Conservation (phyloP, 1,284 basidiomycete genomes). For the Coniferiporia sulphurascens region DNA sequence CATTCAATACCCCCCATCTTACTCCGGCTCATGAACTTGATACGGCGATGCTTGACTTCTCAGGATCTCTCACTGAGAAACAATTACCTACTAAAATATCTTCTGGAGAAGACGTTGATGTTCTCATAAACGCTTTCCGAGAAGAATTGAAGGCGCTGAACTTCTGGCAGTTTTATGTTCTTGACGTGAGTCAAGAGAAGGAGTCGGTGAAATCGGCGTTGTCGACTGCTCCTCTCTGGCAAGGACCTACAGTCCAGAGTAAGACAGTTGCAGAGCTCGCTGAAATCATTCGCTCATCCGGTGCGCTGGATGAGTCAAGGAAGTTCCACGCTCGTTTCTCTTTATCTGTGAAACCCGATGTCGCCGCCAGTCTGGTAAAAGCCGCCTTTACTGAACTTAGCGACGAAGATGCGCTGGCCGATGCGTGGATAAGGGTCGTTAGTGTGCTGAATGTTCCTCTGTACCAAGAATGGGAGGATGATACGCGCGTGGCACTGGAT, state of each 20-base stretch:
- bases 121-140: conserved; percentile 60
- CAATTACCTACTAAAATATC: conserved; percentile 71
- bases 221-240: conserved; percentile 46
- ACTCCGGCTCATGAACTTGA: conserved; percentile 86
- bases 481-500: conserved; percentile 69
- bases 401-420: conserved; percentile 52
- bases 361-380: conserved; percentile 66
- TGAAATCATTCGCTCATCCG: conserved; percentile 48
- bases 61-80: conserved; percentile 52
- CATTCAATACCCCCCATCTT: conserved; percentile 85
- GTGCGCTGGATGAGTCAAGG: conserved; percentile 54
- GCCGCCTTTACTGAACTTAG: conserved; percentile 58
- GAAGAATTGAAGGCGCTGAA: conserved; percentile 59
- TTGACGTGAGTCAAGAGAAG: conserved; percentile 64
- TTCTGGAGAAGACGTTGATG: conserved; percentile 64
- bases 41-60: conserved; percentile 77
- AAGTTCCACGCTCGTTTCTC: conserved; percentile 64
- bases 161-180: conserved; percentile 90
- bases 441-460: conserved; percentile 85
- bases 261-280: conserved; percentile 70
- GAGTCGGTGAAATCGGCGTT: conserved; percentile 50
- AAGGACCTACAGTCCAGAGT: conserved; percentile 47
- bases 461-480: conserved; percentile 82
- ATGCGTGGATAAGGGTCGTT: conserved; percentile 71
- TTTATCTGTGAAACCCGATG: conserved; percentile 52